Base-by-base conservation (phyloP, 768 basidiomycete genomes). In the Psilocybe sp. region DNA sequence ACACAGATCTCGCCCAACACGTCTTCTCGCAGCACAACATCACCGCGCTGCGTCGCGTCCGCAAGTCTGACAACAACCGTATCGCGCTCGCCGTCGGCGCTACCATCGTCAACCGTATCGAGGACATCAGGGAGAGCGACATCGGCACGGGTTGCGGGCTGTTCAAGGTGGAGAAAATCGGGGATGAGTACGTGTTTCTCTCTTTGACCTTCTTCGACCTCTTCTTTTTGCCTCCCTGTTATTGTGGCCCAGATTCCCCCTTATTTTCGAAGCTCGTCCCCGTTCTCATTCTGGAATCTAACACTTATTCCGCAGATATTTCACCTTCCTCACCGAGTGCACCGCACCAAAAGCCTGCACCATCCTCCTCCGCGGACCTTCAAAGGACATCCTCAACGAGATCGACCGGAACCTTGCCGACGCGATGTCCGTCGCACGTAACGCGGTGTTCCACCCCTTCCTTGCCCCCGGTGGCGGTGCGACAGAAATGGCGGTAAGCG, bases 31-130 rank as follows among this genome's bases (percentile, higher is more conserved):
- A 90, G 61, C 79, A 89, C 56, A 88, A 92, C 62, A 82, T 98
- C 51, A 89, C 93, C n/a, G 90, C 92, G 28, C 79, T 98, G 53
- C 89, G 97, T 37, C 88, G 97, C n/a, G 94, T 98, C 9, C 87
- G 97, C 64, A 99, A 98, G 69, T 94, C 93, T 3, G 97, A 99
- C 69, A 98, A 98, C 76, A 99, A 98, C 70, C 90, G 97, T 40
- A 91, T 98, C 56, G 97, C 97, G 0, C 86, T 97, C 19, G 95
- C 94, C 1, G 86, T 91, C 35, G 94, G 94, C 18, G 96, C 92
- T 1, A 98, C 93, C 28, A 98, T 99, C 68, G 92, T 99, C 53
- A 98, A 98, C 71, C 84, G 95, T 13, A 78, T 94, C 16, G 97
- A 99, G 64, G 96, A 98, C 65, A 76, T 99, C 33, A 82, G 94